Conservation (phyloP, 2,329 filamentous ascomycete genomes). For the Eutypa lata region DNA sequence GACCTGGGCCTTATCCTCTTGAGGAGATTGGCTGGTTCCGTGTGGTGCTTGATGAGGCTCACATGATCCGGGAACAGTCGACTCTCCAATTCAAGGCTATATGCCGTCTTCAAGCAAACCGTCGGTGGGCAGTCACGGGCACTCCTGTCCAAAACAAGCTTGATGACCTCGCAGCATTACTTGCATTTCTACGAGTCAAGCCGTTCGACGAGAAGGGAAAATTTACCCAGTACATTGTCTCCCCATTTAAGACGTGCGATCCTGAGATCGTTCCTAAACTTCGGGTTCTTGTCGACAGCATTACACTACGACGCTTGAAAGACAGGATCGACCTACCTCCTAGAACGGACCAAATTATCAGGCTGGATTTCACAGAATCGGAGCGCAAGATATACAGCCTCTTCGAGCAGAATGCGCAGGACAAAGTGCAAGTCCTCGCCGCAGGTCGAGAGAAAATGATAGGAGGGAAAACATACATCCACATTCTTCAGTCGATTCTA, state of each 20-base stretch:
- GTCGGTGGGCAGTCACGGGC: slow-evolving; percentile 95
- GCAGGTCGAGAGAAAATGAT: slow-evolving; percentile 61
- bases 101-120: slow-evolving; percentile 72
- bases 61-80: slow-evolving; percentile 83
- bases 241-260: slow-evolving; percentile 84
- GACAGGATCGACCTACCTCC: slow-evolving; percentile 82
- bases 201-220: slow-evolving; percentile 77
- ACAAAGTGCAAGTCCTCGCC: slow-evolving; percentile 74
- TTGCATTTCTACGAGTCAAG: slow-evolving; percentile 79
- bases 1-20: slow-evolving; percentile 61
- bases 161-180: slow-evolving; percentile 82
- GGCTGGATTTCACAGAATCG: slow-evolving; percentile 70
- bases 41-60: slow-evolving; percentile 90
- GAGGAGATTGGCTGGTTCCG: slow-evolving; percentile 87
- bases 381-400: slow-evolving; percentile 79
- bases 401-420: slow-evolving; percentile 77
- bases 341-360: slow-evolving; percentile 69
- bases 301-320: slow-evolving; percentile 87
- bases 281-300: slow-evolving; percentile 86
- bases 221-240: slow-evolving; percentile 77
- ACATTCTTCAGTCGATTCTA: slow-evolving; percentile 88
- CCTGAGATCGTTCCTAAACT: slow-evolving; percentile 80
- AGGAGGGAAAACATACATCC: slow-evolving; percentile 85
- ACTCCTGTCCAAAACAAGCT: slow-evolving; percentile 93
- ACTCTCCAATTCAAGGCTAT: slow-evolving; percentile 84